These are phyloP conservation scores for Alloteropsis semialata DNA, from an alignment of 176 grass and related monocot species.

Conservation along the genomic window DNA sequence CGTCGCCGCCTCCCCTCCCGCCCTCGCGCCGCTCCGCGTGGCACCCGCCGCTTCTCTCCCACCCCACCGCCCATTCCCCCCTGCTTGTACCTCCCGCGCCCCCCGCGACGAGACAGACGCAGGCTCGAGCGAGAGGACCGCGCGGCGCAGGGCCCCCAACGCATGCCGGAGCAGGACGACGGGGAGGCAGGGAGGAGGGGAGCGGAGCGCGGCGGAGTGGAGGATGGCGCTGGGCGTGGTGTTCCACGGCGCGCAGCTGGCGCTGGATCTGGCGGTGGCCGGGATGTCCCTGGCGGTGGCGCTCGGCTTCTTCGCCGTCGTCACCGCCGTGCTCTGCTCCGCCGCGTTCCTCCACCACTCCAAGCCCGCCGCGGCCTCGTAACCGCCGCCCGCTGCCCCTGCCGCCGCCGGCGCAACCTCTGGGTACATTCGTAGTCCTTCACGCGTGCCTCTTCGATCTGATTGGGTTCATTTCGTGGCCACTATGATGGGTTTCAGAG, in stretches of 20 bases:
- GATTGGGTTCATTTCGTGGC: neutral
- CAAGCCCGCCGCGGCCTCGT: slow-evolving; percentile 46
- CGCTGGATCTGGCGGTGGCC: slow-evolving; percentile 79
- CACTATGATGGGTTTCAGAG: neutral
- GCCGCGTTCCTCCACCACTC: slow-evolving; percentile 77
- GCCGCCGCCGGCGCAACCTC: neutral
- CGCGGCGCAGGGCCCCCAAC: neutral
- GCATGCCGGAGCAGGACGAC: neutral
- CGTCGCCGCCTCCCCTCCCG: slow-evolving; percentile 24
- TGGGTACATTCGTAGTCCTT: slow-evolving; percentile 24
- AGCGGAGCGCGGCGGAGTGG: neutral
- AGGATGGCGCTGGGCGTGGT: slow-evolving; percentile 39
- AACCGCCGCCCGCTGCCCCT: neutral
- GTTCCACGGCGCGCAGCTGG: slow-evolving; percentile 58
- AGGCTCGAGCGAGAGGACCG: slow-evolving; percentile 23
- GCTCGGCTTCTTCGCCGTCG: slow-evolving; percentile 66
- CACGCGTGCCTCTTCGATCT: neutral
- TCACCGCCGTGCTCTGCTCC: slow-evolving; percentile 72
- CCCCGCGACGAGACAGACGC: slow-evolving; percentile 12
- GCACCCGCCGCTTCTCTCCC: slow-evolving; percentile 20
- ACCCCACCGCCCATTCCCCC: neutral
- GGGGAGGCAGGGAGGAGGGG: neutral
- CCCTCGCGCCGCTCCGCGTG: slow-evolving; percentile 37
- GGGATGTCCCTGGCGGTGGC: slow-evolving; percentile 70
- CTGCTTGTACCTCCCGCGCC: neutral